Conservation (phyloP, 768 basidiomycete species). For the Lactifluus pinguis region DNA sequence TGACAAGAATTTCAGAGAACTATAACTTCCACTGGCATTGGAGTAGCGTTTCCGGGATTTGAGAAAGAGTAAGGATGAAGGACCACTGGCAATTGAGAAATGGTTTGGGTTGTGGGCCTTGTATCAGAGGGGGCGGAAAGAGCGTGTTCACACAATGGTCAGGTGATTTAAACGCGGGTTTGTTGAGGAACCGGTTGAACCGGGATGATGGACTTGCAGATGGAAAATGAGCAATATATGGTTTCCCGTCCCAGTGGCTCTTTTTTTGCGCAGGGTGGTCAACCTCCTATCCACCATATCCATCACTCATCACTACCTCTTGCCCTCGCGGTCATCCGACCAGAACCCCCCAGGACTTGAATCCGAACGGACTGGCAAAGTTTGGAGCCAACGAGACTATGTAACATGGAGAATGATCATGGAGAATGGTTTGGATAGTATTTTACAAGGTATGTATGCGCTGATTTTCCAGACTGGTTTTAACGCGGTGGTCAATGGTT, state of each 20-base stretch:
- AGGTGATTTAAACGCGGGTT: not conserved
- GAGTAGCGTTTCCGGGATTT: not conserved
- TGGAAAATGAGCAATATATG: conserved; percentile 36
- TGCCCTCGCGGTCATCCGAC: conserved; percentile 23
- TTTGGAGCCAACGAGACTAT: not conserved
- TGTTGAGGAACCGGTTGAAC: too few species aligned
- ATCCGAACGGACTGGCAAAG: not conserved
- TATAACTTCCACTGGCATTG: not conserved
- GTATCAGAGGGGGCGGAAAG: not conserved
- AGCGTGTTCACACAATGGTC: not conserved
- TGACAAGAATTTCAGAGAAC: not conserved
- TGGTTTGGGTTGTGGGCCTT: not conserved
- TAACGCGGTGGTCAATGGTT: not conserved
- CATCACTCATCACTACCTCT: conserved; percentile 54
- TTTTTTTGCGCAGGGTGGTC: conserved; percentile 54
- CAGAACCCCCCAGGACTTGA: not conserved
- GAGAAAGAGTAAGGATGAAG: not conserved
- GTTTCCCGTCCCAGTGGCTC: conserved; percentile 50
- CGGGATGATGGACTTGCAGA: not conserved
- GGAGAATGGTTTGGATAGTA: not conserved
- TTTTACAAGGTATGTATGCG: conserved; percentile 5
- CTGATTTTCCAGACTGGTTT: not conserved
- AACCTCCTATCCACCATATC: conserved; percentile 64
- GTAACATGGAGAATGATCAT: not conserved
- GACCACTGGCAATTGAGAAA: not conserved